Conservation (phyloP, 2,329 filamentous ascomycete species). For the Passalora sequoiae region DNA sequence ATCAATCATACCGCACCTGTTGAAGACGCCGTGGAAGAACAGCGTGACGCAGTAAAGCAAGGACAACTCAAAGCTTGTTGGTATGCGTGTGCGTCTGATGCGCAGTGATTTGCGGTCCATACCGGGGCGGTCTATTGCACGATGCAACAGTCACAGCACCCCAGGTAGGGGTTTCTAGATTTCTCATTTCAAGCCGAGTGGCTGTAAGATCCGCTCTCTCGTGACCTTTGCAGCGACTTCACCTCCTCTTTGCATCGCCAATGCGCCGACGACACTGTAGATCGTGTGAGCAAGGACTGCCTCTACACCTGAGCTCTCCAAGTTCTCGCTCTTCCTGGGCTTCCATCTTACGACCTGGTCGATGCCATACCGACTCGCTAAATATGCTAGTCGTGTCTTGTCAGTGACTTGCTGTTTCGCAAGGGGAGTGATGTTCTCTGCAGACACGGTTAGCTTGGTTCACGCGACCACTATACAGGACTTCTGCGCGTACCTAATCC, state of each 20-base stretch:
- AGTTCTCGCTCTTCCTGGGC: conserved; percentile 67
- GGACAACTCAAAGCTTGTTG: too few relatives aligned
- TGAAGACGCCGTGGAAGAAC: too few relatives aligned
- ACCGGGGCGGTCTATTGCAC: too few relatives aligned
- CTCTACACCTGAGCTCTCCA: conserved; percentile 67
- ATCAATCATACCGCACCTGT: too few relatives aligned
- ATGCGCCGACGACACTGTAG: conserved; percentile 79
- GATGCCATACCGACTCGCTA: conserved; percentile 69
- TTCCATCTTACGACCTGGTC: conserved; percentile 79
- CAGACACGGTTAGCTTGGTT: too few relatives aligned
- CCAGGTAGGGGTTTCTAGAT: too few relatives aligned
- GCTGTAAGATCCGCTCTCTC: conserved; percentile 66
- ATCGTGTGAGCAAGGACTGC: conserved; percentile 71
- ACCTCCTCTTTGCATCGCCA: conserved; percentile 82
- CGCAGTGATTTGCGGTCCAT: too few relatives aligned
- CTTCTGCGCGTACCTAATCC: too few relatives aligned
- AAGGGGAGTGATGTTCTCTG: conserved; percentile 59
- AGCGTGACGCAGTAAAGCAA: too few relatives aligned
- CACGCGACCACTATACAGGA: too few relatives aligned
- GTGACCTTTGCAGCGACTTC: conserved; percentile 69
- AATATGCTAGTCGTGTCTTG: conserved; percentile 58
- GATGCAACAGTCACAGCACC: too few relatives aligned
- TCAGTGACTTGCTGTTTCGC: conserved; percentile 59
- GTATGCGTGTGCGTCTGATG: too few relatives aligned
- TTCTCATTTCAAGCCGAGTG: conserved; percentile 54